Evolutionary conservation across 2,329 filamentous ascomycete genomes (phyloP).

Genomic region (Xylogone sp.): DNA sequence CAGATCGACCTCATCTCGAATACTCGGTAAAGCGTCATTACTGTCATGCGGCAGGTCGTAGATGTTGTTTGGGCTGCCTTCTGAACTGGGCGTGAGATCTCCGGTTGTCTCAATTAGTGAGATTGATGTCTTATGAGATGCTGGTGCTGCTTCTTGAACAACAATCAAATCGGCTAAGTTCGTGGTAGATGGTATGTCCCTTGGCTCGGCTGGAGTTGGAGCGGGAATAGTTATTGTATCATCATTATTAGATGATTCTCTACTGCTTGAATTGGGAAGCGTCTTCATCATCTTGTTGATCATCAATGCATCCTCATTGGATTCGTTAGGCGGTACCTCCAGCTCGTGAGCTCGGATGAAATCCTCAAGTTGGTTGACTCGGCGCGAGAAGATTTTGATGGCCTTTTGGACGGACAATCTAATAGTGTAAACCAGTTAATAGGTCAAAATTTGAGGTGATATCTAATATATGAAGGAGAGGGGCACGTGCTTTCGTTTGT

Average conservation of each 20-base stretch:
- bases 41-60: neutral
- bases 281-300: neutral
- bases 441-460: neutral
- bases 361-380: slow-evolving; percentile 19
- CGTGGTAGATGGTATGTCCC: too few relatives aligned
- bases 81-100: too few relatives aligned
- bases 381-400: slow-evolving; percentile 19
- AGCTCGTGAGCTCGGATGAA: slow-evolving; percentile 12
- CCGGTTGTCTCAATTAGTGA: too few relatives aligned
- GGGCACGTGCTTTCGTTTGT: slow-evolving; percentile 28
- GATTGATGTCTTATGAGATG: too few relatives aligned
- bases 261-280: neutral
- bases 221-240: too few relatives aligned
- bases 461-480: neutral
- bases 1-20: neutral
- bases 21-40: neutral
- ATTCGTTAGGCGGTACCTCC: neutral
- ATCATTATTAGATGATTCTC: too few relatives aligned
- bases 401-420: slow-evolving; percentile 23
- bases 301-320: neutral
- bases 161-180: too few relatives aligned
- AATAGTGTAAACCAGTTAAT: neutral
- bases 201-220: too few relatives aligned
- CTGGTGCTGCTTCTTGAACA: too few relatives aligned
- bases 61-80: neutral